Evolutionary conservation across 2,329 filamentous ascomycete species (phyloP).

Genomic region (Penicillium sp.): DNA sequence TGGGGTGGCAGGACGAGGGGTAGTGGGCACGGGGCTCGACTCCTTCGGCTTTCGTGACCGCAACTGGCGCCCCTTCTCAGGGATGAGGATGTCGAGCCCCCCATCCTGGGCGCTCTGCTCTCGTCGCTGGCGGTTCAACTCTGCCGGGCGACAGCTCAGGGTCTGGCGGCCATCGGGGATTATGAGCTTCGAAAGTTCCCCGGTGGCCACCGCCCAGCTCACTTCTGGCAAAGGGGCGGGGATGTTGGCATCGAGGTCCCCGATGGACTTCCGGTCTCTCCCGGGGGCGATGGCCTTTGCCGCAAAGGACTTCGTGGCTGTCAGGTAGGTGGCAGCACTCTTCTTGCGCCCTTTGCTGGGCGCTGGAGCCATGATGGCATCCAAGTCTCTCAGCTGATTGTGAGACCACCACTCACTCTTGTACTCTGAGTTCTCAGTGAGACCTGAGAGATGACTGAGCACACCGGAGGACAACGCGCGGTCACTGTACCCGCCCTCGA

Average conservation of each 20-base stretch:
- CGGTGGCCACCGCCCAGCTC: slow-evolving; percentile 78
- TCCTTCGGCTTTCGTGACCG: slow-evolving; percentile 63
- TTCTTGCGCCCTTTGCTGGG: slow-evolving; percentile 57
- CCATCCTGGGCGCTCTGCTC: slow-evolving; percentile 59
- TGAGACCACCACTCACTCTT: slow-evolving; percentile 71
- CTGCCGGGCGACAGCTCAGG: slow-evolving; percentile 71
- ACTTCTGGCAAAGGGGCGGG: slow-evolving; percentile 73
- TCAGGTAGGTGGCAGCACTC: slow-evolving; percentile 69
- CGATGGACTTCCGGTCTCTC: slow-evolving; percentile 49
- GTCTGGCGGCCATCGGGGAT: slow-evolving; percentile 75
- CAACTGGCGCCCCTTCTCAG: slow-evolving; percentile 63
- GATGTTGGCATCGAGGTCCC: slow-evolving; percentile 39
- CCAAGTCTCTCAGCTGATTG: slow-evolving; percentile 65
- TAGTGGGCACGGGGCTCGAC: slow-evolving; percentile 42
- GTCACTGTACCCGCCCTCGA: slow-evolving; percentile 96
- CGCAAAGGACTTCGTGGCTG: slow-evolving; percentile 82
- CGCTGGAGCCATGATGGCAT: slow-evolving; percentile 53
- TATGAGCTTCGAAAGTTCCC: slow-evolving; percentile 77
- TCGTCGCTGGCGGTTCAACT: slow-evolving; percentile 65
- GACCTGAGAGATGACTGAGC: slow-evolving; percentile 82
- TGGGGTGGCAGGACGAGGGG: slow-evolving; percentile 54
- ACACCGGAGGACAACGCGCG: slow-evolving; percentile 84
- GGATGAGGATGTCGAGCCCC: slow-evolving; percentile 30
- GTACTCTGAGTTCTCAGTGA: slow-evolving; percentile 59
- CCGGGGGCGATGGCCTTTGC: slow-evolving; percentile 72